phyloP scores from a whole-genome alignment of 1,284 basidiomycete genomes.

The Irpex rosettiformis region DNA sequence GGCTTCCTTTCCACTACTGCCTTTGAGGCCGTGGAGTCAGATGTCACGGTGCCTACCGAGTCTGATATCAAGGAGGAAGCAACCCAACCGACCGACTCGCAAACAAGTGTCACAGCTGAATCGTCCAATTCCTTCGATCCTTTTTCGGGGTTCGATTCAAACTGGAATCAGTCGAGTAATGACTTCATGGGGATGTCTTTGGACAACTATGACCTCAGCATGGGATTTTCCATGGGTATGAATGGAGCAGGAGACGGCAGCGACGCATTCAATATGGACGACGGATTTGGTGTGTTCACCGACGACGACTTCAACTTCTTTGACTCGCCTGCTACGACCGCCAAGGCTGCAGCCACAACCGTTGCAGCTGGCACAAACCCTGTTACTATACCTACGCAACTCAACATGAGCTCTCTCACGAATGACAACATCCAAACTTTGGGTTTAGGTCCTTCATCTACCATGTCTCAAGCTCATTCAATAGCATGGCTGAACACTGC shows the following conservation, averaged over 20 bases:
- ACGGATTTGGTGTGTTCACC: constrained; percentile 52
- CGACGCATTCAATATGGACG: constrained; percentile 51
- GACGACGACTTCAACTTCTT: constrained; percentile 81
- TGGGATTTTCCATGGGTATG: constrained; percentile 47
- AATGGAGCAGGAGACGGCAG: constrained; percentile 30
- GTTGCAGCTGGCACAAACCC: constrained; percentile 21
- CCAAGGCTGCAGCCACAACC: neutral
- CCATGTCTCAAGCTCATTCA: constrained; percentile 21
- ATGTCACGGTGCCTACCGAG: neutral
- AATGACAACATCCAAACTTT: constrained; percentile 17
- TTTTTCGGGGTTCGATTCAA: constrained; percentile 24
- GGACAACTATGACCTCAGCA: constrained; percentile 25
- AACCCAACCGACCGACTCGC: neutral
- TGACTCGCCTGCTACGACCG: constrained; percentile 35
- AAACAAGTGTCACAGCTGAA: neutral
- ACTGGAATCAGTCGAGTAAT: constrained; percentile 39
- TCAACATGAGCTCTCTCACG: constrained; percentile 9
- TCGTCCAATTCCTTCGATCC: constrained; percentile 17
- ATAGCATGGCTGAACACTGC: constrained; percentile 27
- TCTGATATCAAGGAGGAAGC: neutral
- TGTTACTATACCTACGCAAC: constrained; percentile 18
- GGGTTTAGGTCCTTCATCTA: constrained; percentile 25
- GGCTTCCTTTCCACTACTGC: neutral
- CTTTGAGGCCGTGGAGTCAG: neutral
- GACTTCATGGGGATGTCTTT: constrained; percentile 44